A percentile compares a stretch with the other conserved stretches of the same genome.
Conservation (phyloP, 371 early-diverging fungal species). For the Mortierella sp. region DNA sequence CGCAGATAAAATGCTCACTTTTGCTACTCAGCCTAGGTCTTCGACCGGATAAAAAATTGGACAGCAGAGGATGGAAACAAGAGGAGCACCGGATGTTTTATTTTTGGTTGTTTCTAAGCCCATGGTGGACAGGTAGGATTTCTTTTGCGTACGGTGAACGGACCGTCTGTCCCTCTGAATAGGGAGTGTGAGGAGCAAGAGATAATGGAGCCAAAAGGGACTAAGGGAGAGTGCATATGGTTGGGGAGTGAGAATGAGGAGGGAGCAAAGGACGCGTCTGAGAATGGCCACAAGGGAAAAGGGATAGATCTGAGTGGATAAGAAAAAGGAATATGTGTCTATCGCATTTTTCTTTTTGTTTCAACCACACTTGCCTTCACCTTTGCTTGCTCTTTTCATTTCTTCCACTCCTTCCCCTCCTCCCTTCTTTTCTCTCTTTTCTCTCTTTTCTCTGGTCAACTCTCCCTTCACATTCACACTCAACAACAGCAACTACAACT, state of each 20-base stretch:
- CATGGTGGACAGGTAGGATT: neutral
- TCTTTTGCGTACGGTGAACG: neutral
- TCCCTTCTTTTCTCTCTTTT: neutral
- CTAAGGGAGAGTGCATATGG: neutral
- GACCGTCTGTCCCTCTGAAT: too few species aligned
- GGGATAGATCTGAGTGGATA: neutral
- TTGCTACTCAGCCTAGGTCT: neutral
- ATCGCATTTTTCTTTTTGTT: neutral
- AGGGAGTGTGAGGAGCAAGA: too few species aligned
- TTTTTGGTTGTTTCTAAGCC: neutral
- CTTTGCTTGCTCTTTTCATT: neutral
- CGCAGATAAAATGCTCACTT: neutral
- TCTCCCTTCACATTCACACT: neutral
- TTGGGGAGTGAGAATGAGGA: neutral
- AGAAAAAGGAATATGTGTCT: neutral
- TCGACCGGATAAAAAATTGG: slow-evolving; percentile 7
- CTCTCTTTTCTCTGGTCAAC: neutral
- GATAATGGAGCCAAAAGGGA: too few species aligned
- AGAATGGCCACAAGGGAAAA: slow-evolving; percentile 2
- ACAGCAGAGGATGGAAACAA: neutral
- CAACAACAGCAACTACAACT: neutral
- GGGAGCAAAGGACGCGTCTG: neutral
- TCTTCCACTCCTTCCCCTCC: neutral
- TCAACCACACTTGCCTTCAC: neutral
- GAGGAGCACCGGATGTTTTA: neutral